Evolutionary conservation across 1,284 basidiomycete genomes (phyloP).

Genomic region (Marasmius oreades): DNA sequence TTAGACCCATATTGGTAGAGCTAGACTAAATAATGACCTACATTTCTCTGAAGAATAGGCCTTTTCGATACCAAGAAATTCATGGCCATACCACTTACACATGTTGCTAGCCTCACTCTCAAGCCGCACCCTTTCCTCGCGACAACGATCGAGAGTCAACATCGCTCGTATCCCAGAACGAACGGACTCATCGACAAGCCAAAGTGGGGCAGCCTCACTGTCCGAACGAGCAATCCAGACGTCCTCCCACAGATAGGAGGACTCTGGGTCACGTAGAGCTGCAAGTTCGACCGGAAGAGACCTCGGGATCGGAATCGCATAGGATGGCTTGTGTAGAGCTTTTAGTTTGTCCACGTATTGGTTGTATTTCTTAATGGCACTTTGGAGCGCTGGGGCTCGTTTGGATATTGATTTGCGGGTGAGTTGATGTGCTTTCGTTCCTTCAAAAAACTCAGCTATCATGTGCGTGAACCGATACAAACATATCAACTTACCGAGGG

Average conservation of each 20-base stretch:
- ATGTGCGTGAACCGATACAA: not conserved
- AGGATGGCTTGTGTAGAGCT: not conserved
- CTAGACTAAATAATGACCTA: not conserved
- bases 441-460: not conserved
- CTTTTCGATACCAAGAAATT: too few relatives aligned
- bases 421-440: not conserved
- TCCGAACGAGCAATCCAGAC: not conserved
- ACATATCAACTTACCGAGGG: not conserved
- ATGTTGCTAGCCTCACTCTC: not conserved
- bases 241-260: not conserved
- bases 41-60: not conserved
- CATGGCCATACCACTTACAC: not conserved
- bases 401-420: too few relatives aligned
- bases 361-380: too few relatives aligned
- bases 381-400: too few relatives aligned
- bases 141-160: too few relatives aligned
- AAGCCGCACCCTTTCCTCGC: not conserved
- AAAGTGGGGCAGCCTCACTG: not conserved
- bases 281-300: not conserved
- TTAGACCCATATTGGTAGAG: not conserved
- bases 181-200: slow-evolving; percentile 1
- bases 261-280: not conserved
- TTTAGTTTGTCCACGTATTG: too few relatives aligned
- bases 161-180: too few relatives aligned
- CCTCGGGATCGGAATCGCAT: not conserved